Evolutionary conservation across 805 yeast genomes (phyloP), one percentile per base, ranked within the genome.

Genomic region (Debaryomyces tyrocola): DNA sequence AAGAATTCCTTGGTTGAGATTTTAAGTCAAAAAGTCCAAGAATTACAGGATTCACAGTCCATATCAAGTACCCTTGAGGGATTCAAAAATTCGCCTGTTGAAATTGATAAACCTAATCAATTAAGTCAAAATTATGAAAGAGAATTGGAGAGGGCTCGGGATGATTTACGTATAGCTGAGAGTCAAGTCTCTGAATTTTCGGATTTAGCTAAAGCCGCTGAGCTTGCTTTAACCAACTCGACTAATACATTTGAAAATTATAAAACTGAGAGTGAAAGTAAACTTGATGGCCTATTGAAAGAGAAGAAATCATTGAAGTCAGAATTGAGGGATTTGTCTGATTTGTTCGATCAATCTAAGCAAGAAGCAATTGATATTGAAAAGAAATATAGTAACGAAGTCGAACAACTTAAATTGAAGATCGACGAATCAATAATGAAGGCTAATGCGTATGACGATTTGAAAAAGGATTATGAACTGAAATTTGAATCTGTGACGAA

Each of bases 131-230:
- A 34, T 14, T 33, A 20, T 11, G 37, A 34, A 17, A 54, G 64
- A 11, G 79, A 78, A 38, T 61, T 79, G 18, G 75, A 74, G 29
- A 70, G 70, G 46, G 68, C 84, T 7, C 71, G 75, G 44, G 69
- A 73, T 38, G 88, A 84, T 45, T 72, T 85, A 45, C 77, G 74
- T 18, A 67, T 78, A 12, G 80, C 88, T 0, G 78, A 79, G 52
- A 69, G 77, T n/a, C 82, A 77, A 55, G 75, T 79, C 8, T 73
- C 73, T n/a, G 83, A 85, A 53, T 79, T 84, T 59, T 79, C 83
- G 46, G 70, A 69, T n/a, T 74, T 88, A 35, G 83, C 90, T 0
- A 65, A 66, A 43, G 80, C 86, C 11, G 80, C 89, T 3, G 95
- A 88, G 57, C 79, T 78, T 43, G 82, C 90, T 4, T 69, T 88